Conservation (phyloP, 768 basidiomycete species). For the Tricholoma furcatifolium region DNA sequence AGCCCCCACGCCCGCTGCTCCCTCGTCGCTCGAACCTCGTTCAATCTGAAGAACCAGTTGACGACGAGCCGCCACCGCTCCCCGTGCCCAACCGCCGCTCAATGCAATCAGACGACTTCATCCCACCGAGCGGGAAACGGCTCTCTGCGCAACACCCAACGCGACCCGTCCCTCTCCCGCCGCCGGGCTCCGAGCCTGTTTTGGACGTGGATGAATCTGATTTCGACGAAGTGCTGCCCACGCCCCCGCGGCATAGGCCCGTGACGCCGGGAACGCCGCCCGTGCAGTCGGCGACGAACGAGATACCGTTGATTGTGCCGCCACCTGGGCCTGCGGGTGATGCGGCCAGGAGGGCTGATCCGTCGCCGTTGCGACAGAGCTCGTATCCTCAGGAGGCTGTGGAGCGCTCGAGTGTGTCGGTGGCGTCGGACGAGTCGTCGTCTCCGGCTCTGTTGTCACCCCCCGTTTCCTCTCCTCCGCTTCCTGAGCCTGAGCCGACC, state of each 20-base stretch:
- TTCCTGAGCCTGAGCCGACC: slow-evolving; percentile 18
- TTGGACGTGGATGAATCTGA: slow-evolving; percentile 31
- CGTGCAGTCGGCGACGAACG: slow-evolving; percentile 13
- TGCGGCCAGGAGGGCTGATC: slow-evolving; percentile 5
- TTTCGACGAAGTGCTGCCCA: slow-evolving; percentile 33
- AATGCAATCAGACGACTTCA: slow-evolving; percentile 2
- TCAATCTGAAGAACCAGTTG: slow-evolving; percentile 10
- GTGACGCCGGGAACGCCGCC: slow-evolving; percentile 13
- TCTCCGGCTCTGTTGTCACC: slow-evolving; percentile 24
- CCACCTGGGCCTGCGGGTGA: slow-evolving; percentile 17
- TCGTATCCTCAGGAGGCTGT: slow-evolving; percentile 6
- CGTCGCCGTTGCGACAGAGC: slow-evolving; percentile 15
- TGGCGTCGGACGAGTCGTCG: slow-evolving; percentile 8
- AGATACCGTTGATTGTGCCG: slow-evolving; percentile 21
- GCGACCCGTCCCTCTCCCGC: slow-evolving; percentile 17
- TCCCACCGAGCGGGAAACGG: not conserved
- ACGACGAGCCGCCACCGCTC: slow-evolving; percentile 19
- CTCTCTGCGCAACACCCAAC: slow-evolving; percentile 11
- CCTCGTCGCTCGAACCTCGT: slow-evolving; percentile 3
- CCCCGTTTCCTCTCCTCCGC: slow-evolving; percentile 9
- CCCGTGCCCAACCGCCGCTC: slow-evolving; percentile 20
- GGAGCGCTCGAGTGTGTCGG: slow-evolving; percentile 10
- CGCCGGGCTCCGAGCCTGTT: slow-evolving; percentile 7
- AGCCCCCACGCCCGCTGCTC: slow-evolving; percentile 13
- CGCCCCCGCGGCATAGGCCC: slow-evolving; percentile 23